Evolutionary conservation across 768 basidiomycete species (phyloP).

Genomic region (Lentinula boryana): DNA sequence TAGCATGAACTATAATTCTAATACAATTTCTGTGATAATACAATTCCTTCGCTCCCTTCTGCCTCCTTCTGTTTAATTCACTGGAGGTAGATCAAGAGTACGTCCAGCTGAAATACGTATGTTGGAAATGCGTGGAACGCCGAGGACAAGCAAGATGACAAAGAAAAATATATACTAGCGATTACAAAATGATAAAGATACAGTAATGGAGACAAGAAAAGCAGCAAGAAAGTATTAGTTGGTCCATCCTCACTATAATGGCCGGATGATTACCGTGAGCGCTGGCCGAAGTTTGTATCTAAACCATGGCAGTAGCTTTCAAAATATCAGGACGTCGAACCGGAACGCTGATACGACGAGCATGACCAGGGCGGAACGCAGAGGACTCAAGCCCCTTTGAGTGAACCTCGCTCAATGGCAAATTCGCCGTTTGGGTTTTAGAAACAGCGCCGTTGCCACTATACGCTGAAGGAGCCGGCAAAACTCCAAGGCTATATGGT

Average conservation of each 20-base stretch:
- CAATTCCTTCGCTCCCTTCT: not conserved
- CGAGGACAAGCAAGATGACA: no score
- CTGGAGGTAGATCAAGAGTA: not conserved
- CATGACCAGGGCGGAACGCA: constrained; percentile 29
- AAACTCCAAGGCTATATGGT: not conserved
- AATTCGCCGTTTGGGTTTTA: not conserved
- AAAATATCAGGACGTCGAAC: constrained; percentile 5
- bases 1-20: no score
- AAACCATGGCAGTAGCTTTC: no score
- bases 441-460: not conserved
- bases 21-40: not conserved
- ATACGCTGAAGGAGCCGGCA: not conserved
- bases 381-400: not conserved
- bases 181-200: no score
- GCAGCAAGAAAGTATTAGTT: no score
- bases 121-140: no score
- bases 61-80: not conserved
- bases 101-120: no score
- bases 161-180: no score
- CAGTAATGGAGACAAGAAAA: no score
- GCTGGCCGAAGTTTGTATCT: no score
- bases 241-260: no score
- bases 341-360: constrained; percentile 31
- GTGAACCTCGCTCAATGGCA: not conserved
- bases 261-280: no score